Conservation (phyloP, 805 yeast genomes). For the Blastobotrys terrestris region DNA sequence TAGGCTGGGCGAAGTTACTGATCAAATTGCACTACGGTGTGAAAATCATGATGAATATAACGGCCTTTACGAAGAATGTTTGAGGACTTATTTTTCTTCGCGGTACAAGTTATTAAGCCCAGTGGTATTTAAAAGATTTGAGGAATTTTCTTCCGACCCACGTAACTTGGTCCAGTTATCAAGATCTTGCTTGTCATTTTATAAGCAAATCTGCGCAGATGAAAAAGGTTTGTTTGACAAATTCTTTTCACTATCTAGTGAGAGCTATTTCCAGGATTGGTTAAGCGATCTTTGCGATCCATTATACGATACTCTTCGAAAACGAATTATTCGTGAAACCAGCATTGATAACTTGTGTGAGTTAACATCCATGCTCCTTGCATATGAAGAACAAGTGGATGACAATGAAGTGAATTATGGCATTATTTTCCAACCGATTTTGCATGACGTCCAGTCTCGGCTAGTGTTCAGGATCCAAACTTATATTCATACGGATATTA, state of each 20-base stretch:
- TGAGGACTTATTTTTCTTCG: slow-evolving; percentile 52
- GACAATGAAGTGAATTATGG: slow-evolving; percentile 38
- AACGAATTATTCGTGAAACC: slow-evolving; percentile 61
- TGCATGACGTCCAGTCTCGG: slow-evolving; percentile 73
- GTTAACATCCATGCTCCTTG: slow-evolving; percentile 60
- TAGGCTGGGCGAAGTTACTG: slow-evolving; percentile 32
- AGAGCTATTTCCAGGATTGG: slow-evolving; percentile 35
- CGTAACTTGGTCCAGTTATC: slow-evolving; percentile 49
- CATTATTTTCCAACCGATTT: slow-evolving; percentile 59
- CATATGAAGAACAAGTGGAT: slow-evolving; percentile 24
- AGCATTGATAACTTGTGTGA: slow-evolving; percentile 69
- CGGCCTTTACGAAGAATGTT: slow-evolving; percentile 64
- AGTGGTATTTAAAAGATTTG: slow-evolving; percentile 36
- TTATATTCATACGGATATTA: slow-evolving; percentile 62
- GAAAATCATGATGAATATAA: slow-evolving; percentile 45
- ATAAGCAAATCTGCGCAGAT: slow-evolving; percentile 50
- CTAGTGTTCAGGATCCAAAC: slow-evolving; percentile 73
- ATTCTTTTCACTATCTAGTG: slow-evolving; percentile 36
- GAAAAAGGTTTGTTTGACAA: slow-evolving; percentile 55
- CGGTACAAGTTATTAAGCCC: slow-evolving; percentile 46
- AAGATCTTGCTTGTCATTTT: slow-evolving; percentile 56
- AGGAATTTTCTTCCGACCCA: slow-evolving; percentile 25
- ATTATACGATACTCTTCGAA: slow-evolving; percentile 62
- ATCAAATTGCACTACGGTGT: slow-evolving; percentile 36
- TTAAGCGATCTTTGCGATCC: slow-evolving; percentile 67